Evolutionary conservation across 176 grass and related monocot genomes (phyloP).

Genomic region (Pontederia crassipes): DNA sequence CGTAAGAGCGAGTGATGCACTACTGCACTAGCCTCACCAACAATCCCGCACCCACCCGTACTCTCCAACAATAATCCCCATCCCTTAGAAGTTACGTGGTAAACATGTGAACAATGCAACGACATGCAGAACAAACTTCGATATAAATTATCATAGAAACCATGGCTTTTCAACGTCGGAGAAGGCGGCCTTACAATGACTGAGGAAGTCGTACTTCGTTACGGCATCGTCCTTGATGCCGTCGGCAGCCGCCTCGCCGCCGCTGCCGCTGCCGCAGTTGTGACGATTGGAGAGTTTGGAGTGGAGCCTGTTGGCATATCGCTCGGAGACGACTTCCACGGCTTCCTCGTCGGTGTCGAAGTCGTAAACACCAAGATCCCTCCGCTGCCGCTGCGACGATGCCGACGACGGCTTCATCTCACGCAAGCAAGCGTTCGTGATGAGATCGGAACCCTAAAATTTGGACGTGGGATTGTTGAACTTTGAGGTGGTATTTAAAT

Average conservation of each 20-base stretch:
- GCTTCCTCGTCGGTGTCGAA: constrained; percentile 9
- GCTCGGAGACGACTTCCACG: constrained; percentile 3
- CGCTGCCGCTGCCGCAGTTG: neutral
- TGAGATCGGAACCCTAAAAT: neutral
- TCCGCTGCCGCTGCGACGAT: neutral
- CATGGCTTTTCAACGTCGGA: neutral
- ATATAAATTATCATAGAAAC: neutral
- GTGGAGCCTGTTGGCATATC: neutral
- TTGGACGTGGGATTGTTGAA: neutral
- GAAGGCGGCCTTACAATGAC: constrained; percentile 6
- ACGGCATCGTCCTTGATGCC: neutral
- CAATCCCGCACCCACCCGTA: too few species aligned
- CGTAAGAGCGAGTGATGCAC: too few species aligned
- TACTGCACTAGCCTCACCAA: too few species aligned
- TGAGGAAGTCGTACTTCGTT: neutral
- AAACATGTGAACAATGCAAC: too few species aligned
- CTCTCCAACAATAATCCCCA: too few species aligned
- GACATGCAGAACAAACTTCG: neutral
- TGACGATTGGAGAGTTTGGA: neutral
- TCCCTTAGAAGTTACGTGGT: too few species aligned
- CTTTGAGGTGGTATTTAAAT: too few species aligned
- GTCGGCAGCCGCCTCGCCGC: neutral
- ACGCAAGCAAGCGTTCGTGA: neutral
- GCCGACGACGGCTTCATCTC: neutral
- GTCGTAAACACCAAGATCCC: constrained; percentile 6